Percentiles rank a stretch among this genome's conserved stretches.
Evolutionary conservation across 495 filamentous ascomycete species (phyloP).

Genomic region (Daldinia grandis): DNA sequence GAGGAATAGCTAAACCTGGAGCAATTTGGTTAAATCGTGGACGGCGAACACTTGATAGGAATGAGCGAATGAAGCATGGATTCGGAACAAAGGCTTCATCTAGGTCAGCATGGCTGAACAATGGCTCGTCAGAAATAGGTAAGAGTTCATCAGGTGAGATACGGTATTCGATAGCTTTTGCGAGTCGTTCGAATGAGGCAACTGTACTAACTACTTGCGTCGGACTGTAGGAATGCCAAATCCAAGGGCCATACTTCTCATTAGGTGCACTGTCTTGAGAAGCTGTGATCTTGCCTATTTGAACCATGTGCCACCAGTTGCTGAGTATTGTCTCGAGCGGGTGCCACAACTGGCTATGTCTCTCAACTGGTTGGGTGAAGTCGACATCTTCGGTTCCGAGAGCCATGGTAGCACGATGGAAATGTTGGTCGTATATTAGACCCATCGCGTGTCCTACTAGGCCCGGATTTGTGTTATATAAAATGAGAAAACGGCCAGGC

Average conservation of each 20-base stretch:
- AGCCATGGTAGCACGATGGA: conserved; percentile 28
- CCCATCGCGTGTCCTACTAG: conserved; percentile 13
- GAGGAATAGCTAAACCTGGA: conserved; percentile 48
- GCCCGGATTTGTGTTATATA: conserved; percentile 30
- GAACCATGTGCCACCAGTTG: conserved; percentile 50
- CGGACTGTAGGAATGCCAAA: conserved; percentile 36
- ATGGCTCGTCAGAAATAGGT: conserved; percentile 1
- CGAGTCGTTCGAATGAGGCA: conserved; percentile 33
- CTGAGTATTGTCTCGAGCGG: conserved; percentile 52
- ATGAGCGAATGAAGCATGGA: conserved; percentile 44
- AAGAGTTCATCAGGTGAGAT: too few species aligned
- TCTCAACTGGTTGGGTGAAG: conserved; percentile 32
- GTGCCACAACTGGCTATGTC: conserved; percentile 41
- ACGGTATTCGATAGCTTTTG: too few species aligned
- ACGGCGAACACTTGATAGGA: conserved; percentile 44
- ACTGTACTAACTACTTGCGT: conserved; percentile 32
- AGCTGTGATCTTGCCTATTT: conserved; percentile 45
- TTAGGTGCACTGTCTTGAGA: conserved; percentile 19
- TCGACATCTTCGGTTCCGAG: conserved; percentile 37
- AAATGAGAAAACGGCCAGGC: conserved; percentile 19
- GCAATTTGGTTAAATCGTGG: conserved; percentile 50
- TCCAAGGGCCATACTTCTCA: conserved; percentile 40
- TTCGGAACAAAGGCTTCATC: conserved; percentile 47
- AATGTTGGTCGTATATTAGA: conserved; percentile 37
- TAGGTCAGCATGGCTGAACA: conserved; percentile 41